Base-by-base conservation (phyloP, 495 filamentous ascomycete genomes). In the Parachaetomium inaequale region DNA sequence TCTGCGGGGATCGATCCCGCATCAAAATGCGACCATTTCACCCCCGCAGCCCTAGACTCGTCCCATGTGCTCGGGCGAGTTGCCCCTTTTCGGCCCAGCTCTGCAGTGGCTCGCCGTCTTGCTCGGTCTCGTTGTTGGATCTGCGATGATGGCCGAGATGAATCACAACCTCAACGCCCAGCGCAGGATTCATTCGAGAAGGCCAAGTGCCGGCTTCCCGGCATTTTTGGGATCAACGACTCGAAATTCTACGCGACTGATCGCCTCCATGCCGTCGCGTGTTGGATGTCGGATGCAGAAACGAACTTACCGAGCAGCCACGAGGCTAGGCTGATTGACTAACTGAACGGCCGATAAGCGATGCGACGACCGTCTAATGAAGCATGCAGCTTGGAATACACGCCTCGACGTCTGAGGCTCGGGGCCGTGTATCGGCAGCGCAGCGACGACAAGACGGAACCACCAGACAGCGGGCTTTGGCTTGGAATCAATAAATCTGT, bases 241-340 rank as follows among this genome's bases (percentile, higher is more conserved):
- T 28, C 28, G 58, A 40, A 63, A 63, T 58, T 66, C 60, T 67
- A 63, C 66, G 64, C 64, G 69, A 67, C 63, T 61, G 69, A 71
- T 71, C 66, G 55, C 21, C 68, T 28, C 56, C 19, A 66, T 64
- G 65, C 58, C 59, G 66, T 64, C 40, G 55, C 54, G n/a, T 47
- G 14, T 29, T 45, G 42, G 26, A 52, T 38, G 28, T 8, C 17
- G 17, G 29, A 12, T n/a, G 25, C 26, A 23, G 12, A 25, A 46
- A 32, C 17, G n/a, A n/a, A n/a, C n/a, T n/a, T n/a, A n/a, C n/a
- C n/a, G n/a, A n/a, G n/a, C n/a, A n/a, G n/a, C n/a, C n/a, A n/a
- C n/a, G n/a, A n/a, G n/a, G n/a, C n/a, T n/a, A n/a, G n/a, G n/a
- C n/a, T n/a, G n/a, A n/a, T n/a, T n/a, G n/a, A n/a, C n/a, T 29